These are phyloP conservation scores for Populus alba DNA, from an alignment of 345 rosid genomes.

Conservation along the genomic window DNA sequence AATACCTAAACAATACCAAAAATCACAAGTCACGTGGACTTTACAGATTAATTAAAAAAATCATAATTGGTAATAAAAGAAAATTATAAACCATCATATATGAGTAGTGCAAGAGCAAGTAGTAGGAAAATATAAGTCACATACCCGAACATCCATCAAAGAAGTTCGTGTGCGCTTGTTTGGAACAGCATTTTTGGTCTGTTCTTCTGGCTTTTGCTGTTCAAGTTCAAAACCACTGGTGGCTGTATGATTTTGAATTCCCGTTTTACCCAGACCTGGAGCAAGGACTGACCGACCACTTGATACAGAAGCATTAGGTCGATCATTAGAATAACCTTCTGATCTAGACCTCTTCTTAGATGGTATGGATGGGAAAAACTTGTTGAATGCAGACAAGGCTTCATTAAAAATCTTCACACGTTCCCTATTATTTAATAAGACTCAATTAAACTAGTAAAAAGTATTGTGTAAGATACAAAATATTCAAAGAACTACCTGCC, in stretches of 20 bases:
- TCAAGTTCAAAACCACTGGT: conserved; percentile 67
- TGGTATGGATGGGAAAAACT: conserved; percentile 64
- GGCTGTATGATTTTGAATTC: conserved; percentile 59
- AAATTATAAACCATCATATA: too few relatives aligned
- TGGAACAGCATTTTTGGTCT: conserved; percentile 60
- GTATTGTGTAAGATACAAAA: conserved; percentile 14
- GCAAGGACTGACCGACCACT: conserved; percentile 60
- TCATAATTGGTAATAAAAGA: too few relatives aligned
- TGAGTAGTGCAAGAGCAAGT: too few relatives aligned
- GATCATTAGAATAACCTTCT: conserved; percentile 65
- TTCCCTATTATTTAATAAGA: conserved; percentile 56
- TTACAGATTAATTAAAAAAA: background rate
- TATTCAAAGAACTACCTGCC: conserved; percentile 68
- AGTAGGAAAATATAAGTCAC: conserved; percentile 24
- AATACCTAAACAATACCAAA: background rate
- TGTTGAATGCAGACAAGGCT: conserved; percentile 76
- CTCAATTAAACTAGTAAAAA: conserved; percentile 30
- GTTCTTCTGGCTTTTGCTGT: conserved; percentile 72
- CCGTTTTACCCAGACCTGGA: conserved; percentile 63
- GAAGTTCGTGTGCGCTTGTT: conserved; percentile 94
- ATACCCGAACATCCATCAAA: conserved; percentile 67
- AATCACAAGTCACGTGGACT: background rate
- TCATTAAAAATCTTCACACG: conserved; percentile 69
- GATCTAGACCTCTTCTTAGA: conserved; percentile 85
- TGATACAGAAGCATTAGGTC: conserved; percentile 45